Evolutionary conservation across 1,284 basidiomycete species (phyloP).

Genomic region (Somion occarium): DNA sequence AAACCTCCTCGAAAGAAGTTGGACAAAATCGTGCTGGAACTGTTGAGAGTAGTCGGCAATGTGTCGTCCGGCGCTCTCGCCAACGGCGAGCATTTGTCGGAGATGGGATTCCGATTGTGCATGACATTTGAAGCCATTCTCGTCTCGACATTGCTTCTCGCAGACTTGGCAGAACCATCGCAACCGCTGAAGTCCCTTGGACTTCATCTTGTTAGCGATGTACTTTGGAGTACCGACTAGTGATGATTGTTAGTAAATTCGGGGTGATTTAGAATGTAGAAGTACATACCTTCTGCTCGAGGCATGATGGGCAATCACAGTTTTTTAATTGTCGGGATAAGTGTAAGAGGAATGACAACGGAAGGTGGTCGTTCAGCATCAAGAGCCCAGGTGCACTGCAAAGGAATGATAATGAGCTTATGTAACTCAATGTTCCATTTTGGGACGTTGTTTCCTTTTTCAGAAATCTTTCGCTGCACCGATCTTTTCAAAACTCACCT

Average conservation of each 20-base stretch:
- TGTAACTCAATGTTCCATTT: not conserved
- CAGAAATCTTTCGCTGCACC: not conserved
- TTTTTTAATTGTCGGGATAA: not conserved
- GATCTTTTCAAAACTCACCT: not conserved
- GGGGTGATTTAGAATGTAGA: not conserved
- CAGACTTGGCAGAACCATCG: slow-evolving; percentile 97
- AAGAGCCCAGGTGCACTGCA: not conserved
- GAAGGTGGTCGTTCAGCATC: not conserved
- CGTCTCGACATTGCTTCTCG: slow-evolving; percentile 93
- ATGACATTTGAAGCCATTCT: slow-evolving; percentile 96
- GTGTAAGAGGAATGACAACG: not conserved
- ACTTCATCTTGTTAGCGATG: slow-evolving; percentile 93
- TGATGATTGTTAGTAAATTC: slow-evolving; percentile 6
- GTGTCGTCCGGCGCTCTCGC: slow-evolving; percentile 87
- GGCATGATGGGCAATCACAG: slow-evolving; percentile 57
- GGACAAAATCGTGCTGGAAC: slow-evolving; percentile 92
- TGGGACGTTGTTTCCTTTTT: too few species aligned
- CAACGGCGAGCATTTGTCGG: slow-evolving; percentile 94
- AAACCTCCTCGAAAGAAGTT: slow-evolving; percentile 84
- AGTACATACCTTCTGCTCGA: slow-evolving; percentile 64
- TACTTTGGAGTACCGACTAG: slow-evolving; percentile 87
- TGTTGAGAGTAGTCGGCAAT: slow-evolving; percentile 87
- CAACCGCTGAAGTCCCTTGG: slow-evolving; percentile 89
- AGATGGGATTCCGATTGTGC: slow-evolving; percentile 85
- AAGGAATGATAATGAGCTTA: not conserved